Conservation (phyloP, 371 early-diverging fungal genomes). For the Capillidium heterosporum region DNA sequence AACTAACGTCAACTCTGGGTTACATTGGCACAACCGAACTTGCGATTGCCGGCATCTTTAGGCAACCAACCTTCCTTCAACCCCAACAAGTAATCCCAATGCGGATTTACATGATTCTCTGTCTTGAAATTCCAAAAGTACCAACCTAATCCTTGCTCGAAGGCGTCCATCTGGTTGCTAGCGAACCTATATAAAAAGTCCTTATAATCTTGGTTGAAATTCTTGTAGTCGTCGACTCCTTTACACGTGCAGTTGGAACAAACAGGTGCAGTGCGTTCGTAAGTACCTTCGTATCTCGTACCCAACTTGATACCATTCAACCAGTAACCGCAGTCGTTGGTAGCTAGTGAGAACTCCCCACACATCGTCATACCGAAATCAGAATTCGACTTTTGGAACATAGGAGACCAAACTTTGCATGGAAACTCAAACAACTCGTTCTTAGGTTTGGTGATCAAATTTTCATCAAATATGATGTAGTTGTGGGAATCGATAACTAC, state of each 20-base stretch:
- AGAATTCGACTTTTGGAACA: not conserved
- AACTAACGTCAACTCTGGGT: not conserved
- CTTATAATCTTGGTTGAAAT: slow-evolving; percentile 10
- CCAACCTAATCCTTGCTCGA: slow-evolving; percentile 23
- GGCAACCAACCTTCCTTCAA: slow-evolving; percentile 18
- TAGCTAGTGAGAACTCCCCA: slow-evolving; percentile 53
- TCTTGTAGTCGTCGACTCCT: slow-evolving; percentile 15
- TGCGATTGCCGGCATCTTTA: slow-evolving; percentile 13
- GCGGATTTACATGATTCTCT: slow-evolving; percentile 14
- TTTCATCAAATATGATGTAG: slow-evolving; percentile 4
- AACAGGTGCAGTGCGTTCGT: slow-evolving; percentile 9
- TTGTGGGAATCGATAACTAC: slow-evolving; percentile 7
- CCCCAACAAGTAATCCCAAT: slow-evolving; percentile 21
- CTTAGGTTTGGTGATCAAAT: not conserved
- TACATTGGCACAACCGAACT: slow-evolving; percentile 6
- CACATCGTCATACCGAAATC: slow-evolving; percentile 35
- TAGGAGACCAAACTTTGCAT: slow-evolving; percentile 11
- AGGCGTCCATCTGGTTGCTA: slow-evolving; percentile 23
- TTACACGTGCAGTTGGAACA: slow-evolving; percentile 26
- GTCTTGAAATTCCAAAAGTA: slow-evolving; percentile 27
- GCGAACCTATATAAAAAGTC: slow-evolving; percentile 14
- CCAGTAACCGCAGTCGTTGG: slow-evolving; percentile 49
- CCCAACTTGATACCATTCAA: slow-evolving; percentile 44
- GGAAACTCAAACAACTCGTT: slow-evolving; percentile 6
- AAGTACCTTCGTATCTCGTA: slow-evolving; percentile 34